Percentiles rank a stretch among this genome's conserved stretches.
phyloP scores from a whole-genome alignment of 2,329 filamentous ascomycete species.

The Ophiocordyceps camponoti-leonardi region DNA sequence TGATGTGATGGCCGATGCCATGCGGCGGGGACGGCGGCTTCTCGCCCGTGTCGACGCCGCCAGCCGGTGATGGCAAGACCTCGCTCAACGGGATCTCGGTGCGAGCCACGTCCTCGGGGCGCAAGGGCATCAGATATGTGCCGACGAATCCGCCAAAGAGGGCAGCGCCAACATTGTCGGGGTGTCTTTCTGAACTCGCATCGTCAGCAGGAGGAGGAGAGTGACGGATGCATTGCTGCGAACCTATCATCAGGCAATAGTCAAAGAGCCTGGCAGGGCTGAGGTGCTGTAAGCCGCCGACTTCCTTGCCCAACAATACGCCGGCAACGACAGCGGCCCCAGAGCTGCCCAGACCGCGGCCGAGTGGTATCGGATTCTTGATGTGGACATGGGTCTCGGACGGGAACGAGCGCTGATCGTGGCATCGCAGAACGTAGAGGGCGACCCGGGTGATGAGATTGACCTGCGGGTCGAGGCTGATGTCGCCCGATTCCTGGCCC shows the following conservation, averaged over 20 bases:
- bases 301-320: slow-evolving; percentile 81
- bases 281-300: slow-evolving; percentile 58
- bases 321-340: slow-evolving; percentile 91
- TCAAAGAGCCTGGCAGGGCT: slow-evolving; percentile 74
- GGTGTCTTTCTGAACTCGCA: slow-evolving; percentile 50
- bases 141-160: slow-evolving; percentile 94
- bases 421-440: slow-evolving; percentile 85
- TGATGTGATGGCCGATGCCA: slow-evolving; percentile 91
- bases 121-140: slow-evolving; percentile 85
- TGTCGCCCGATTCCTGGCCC: slow-evolving; percentile 51
- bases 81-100: slow-evolving; percentile 91
- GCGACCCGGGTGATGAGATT: slow-evolving; percentile 93
- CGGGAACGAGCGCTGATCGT: slow-evolving; percentile 73
- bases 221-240: background rate
- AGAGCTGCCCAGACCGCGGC: slow-evolving; percentile 83
- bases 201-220: background rate
- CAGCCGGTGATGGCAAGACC: slow-evolving; percentile 77
- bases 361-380: slow-evolving; percentile 86
- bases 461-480: slow-evolving; percentile 66
- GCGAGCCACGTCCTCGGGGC: slow-evolving; percentile 73
- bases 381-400: slow-evolving; percentile 81
- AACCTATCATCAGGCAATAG: slow-evolving; percentile 92
- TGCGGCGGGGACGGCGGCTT: slow-evolving; percentile 75
- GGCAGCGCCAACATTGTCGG: slow-evolving; percentile 87
- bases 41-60: slow-evolving; percentile 77